Evolutionary conservation across 2,329 filamentous ascomycete genomes (phyloP).

Genomic region (Sporothrix pallida): DNA sequence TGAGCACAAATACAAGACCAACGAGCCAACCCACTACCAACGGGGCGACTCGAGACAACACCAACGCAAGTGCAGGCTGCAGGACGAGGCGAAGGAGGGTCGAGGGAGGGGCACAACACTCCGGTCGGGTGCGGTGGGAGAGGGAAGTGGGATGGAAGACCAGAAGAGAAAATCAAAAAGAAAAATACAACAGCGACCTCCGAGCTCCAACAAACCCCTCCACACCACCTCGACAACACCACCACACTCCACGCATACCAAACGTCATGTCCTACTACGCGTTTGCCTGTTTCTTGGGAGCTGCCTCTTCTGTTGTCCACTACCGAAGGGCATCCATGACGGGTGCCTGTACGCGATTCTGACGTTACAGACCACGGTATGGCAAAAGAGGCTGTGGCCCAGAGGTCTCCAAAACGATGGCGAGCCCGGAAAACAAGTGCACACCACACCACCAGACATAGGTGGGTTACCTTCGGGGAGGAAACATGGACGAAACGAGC

Average conservation of each 20-base stretch:
- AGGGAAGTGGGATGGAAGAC: too few species aligned
- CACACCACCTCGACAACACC: too few species aligned
- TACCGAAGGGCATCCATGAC: background rate
- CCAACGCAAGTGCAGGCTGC: background rate
- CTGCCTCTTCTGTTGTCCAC: background rate
- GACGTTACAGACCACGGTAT: too few species aligned
- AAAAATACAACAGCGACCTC: too few species aligned
- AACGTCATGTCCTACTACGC: too few species aligned
- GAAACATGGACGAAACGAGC: constrained; percentile 19
- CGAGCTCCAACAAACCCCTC: too few species aligned
- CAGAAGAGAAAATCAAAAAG: too few species aligned
- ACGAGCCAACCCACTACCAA: background rate
- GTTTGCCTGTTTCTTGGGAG: too few species aligned
- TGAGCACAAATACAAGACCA: background rate
- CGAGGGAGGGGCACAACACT: background rate
- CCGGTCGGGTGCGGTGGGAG: background rate
- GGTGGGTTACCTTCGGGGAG: constrained; percentile 23
- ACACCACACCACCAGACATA: background rate
- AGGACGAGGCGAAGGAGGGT: background rate
- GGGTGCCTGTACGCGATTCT: too few species aligned
- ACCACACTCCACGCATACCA: too few species aligned
- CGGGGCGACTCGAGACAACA: background rate
- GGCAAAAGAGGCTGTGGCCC: too few species aligned
- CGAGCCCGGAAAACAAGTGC: background rate
- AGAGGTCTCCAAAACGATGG: background rate